Percentiles rank a stretch among this genome's conserved stretches.
These are phyloP conservation scores for Colletotrichum liriopes DNA, from an alignment of 2,329 filamentous ascomycete genomes.

Conservation along the genomic window DNA sequence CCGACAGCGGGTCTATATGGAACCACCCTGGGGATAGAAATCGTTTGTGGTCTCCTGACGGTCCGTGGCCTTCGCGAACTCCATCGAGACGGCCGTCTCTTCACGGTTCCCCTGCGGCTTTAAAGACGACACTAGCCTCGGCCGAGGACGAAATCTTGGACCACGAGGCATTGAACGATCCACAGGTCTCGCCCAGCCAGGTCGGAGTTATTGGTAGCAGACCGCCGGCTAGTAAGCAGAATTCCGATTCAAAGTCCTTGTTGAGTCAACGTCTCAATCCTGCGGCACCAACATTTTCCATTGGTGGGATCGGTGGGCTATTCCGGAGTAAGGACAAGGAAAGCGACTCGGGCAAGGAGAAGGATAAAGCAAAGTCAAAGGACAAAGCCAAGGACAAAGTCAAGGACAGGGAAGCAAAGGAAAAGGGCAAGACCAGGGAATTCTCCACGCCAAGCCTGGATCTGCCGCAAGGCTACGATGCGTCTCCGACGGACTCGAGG, in stretches of 20 bases:
- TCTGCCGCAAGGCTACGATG: slow-evolving; percentile 56
- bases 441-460: slow-evolving; percentile 58
- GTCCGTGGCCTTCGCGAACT: slow-evolving; percentile 71
- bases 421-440: slow-evolving; percentile 57
- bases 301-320: slow-evolving; percentile 80
- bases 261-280: slow-evolving; percentile 83
- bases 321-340: slow-evolving; percentile 63
- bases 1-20: slow-evolving; percentile 84
- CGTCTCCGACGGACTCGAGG: slow-evolving; percentile 68
- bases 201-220: slow-evolving; percentile 86
- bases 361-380: slow-evolving; percentile 56
- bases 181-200: slow-evolving; percentile 68
- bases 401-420: slow-evolving; percentile 50
- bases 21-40: slow-evolving; percentile 72
- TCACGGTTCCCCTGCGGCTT: slow-evolving; percentile 79
- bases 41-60: slow-evolving; percentile 77
- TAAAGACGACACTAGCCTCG: slow-evolving; percentile 74
- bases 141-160: slow-evolving; percentile 77
- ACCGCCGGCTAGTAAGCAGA: slow-evolving; percentile 64
- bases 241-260: slow-evolving; percentile 48
- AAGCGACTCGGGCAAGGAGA: slow-evolving; percentile 52
- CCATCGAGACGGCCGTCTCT: slow-evolving; percentile 86
- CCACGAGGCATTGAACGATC: slow-evolving; percentile 68
- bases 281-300: slow-evolving; percentile 85
- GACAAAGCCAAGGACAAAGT: slow-evolving; percentile 51